These are phyloP conservation scores for Trametes cinnabarina DNA, from an alignment of 768 basidiomycete species.

Conservation along the genomic window DNA sequence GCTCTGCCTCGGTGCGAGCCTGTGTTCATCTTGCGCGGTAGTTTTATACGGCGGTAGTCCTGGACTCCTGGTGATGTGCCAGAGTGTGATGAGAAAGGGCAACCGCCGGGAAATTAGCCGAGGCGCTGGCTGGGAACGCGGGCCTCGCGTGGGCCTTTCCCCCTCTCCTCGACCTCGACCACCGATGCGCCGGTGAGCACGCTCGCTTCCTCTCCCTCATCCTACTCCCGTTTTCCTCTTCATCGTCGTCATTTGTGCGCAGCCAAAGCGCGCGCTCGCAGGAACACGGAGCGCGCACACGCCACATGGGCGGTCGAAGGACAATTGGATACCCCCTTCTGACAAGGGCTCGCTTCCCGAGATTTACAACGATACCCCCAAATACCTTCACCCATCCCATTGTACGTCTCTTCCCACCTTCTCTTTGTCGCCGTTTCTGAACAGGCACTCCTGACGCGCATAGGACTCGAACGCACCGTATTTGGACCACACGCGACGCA, in stretches of 20 bases:
- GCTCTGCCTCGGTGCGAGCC: no score
- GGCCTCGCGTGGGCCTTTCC: not conserved
- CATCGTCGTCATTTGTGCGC: not conserved
- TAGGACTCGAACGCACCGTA: slow-evolving; percentile 3
- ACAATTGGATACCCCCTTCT: slow-evolving; percentile 20
- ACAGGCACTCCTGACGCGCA: not conserved
- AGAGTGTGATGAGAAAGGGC: slow-evolving; percentile 11
- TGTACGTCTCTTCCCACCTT: slow-evolving; percentile 13
- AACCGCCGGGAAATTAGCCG: not conserved
- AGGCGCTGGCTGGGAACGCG: slow-evolving; percentile 14
- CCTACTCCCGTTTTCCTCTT: not conserved
- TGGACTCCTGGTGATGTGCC: slow-evolving; percentile 16
- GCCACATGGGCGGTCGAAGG: slow-evolving; percentile 16
- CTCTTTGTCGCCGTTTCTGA: slow-evolving; percentile 2
- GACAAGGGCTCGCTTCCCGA: slow-evolving; percentile 16
- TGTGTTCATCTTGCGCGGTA: not conserved
- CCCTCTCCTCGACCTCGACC: not conserved
- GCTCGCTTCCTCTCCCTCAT: not conserved
- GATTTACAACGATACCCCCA: slow-evolving; percentile 19
- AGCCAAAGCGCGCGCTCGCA: not conserved
- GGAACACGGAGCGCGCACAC: slow-evolving; percentile 14
- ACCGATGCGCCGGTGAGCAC: slow-evolving; percentile 9
- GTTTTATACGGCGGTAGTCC: not conserved
- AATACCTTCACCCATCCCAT: slow-evolving; percentile 11
- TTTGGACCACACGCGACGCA: not conserved